Percentiles rank a stretch among this genome's conserved stretches.
Conservation (phyloP, 2,329 filamentous ascomycete species). For the Fusarium veterinarium region DNA sequence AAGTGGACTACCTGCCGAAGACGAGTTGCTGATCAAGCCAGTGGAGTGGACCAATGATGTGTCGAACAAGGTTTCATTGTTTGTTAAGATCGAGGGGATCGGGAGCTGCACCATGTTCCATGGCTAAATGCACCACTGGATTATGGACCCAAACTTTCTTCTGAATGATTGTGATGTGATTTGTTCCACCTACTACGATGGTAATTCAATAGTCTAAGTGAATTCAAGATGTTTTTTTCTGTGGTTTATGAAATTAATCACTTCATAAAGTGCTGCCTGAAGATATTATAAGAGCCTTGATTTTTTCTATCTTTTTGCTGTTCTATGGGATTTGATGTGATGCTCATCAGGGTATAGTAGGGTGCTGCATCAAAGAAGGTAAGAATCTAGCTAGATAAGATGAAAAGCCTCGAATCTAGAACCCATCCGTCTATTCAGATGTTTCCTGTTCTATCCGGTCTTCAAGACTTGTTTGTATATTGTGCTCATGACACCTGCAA, state of each 20-base stretch:
- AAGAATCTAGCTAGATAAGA: constrained; percentile 29
- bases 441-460: constrained; percentile 22
- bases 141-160: background rate
- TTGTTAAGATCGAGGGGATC: background rate
- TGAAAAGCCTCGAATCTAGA: constrained; percentile 22
- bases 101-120: background rate
- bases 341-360: constrained; percentile 49
- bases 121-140: background rate
- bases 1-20: constrained; percentile 1
- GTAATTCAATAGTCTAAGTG: too few species aligned
- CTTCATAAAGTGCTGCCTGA: too few species aligned
- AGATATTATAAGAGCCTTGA: constrained; percentile 10
- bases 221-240: too few species aligned
- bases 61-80: background rate
- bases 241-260: background rate
- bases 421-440: constrained; percentile 26
- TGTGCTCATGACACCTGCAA: constrained; percentile 29
- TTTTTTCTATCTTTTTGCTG: constrained; percentile 29
- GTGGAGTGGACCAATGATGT: background rate
- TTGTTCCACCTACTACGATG: too few species aligned
- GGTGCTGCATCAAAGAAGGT: constrained; percentile 36
- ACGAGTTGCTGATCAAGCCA: background rate
- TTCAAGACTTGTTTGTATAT: constrained; percentile 8
- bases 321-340: constrained; percentile 42
- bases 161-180: background rate